Evolutionary conservation across 495 filamentous ascomycete genomes (phyloP).

Genomic region (Geopyxis carbonaria): DNA sequence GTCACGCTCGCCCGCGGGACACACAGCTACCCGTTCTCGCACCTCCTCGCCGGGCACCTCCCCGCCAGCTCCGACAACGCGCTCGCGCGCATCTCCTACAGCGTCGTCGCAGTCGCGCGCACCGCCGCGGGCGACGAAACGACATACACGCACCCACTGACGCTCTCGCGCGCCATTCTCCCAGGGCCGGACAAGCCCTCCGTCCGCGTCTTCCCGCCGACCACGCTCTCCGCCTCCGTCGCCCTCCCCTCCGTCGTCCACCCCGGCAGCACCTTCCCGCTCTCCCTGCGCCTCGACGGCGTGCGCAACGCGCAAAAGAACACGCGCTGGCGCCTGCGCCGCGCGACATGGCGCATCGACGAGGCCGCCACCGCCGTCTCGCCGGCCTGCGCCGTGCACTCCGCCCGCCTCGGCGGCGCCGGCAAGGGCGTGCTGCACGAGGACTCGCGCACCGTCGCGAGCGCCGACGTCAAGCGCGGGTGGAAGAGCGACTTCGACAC

Average conservation of each 20-base stretch:
- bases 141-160: constrained; percentile 32
- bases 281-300: constrained; percentile 64
- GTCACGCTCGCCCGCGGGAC: constrained; percentile 43
- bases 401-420: constrained; percentile 46
- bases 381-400: constrained; percentile 64
- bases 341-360: constrained; percentile 84
- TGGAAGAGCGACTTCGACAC: constrained; percentile 89
- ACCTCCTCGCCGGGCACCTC: constrained; percentile 69
- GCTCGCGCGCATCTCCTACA: constrained; percentile 61
- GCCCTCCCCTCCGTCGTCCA: constrained; percentile 67
- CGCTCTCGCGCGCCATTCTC: constrained; percentile 50
- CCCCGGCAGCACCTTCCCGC: constrained; percentile 66
- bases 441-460: constrained; percentile 56
- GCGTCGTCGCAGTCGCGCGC: constrained; percentile 53
- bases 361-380: constrained; percentile 66
- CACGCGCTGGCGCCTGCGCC: constrained; percentile 71
- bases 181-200: constrained; percentile 51
- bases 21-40: constrained; percentile 82
- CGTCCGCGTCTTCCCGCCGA: constrained; percentile 88
- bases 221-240: constrained; percentile 69
- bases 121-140: constrained; percentile 39
- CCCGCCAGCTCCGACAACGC: constrained; percentile 62
- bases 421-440: constrained; percentile 65
- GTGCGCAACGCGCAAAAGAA: constrained; percentile 43
- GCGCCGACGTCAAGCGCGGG: constrained; percentile 60